Evolutionary conservation across 2,329 filamentous ascomycete species (phyloP).

Genomic region (Tolypocladium album): DNA sequence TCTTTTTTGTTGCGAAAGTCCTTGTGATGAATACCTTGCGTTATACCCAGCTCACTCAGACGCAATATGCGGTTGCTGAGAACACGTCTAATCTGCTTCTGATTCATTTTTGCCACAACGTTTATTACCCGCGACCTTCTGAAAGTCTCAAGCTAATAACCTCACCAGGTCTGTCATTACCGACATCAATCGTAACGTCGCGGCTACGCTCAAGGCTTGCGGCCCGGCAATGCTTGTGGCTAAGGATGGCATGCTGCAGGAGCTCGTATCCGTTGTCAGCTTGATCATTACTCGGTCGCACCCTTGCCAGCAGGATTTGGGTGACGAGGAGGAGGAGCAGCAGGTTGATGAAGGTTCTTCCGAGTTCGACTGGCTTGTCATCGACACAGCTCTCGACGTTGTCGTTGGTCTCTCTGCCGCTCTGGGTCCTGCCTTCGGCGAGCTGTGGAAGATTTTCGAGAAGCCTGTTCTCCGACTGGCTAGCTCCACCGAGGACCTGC

Average conservation of each 20-base stretch:
- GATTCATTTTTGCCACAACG: conserved; percentile 13
- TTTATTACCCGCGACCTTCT: neutral
- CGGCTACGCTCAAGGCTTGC: conserved; percentile 80
- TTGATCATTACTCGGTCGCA: conserved; percentile 83
- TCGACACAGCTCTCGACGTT: conserved; percentile 89
- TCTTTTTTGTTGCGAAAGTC: neutral
- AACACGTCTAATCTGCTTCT: conserved; percentile 49
- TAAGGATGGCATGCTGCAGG: conserved; percentile 56
- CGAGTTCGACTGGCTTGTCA: conserved; percentile 94
- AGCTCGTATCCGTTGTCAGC: conserved; percentile 64
- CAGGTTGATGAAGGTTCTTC: conserved; percentile 69
- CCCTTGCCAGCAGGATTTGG: conserved; percentile 84
- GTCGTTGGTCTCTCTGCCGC: conserved; percentile 75
- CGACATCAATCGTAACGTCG: conserved; percentile 89
- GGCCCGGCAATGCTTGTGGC: conserved; percentile 76
- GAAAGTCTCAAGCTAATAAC: neutral
- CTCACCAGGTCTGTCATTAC: conserved; percentile 67
- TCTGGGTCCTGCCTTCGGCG: conserved; percentile 68
- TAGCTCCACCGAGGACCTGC: conserved; percentile 72
- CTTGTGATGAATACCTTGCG: conserved; percentile 78
- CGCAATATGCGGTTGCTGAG: conserved; percentile 80
- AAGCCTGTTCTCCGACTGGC: conserved; percentile 84
- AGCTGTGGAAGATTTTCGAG: conserved; percentile 94
- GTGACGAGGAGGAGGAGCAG: conserved; percentile 66
- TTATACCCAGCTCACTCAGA: conserved; percentile 99